phyloP scores from a whole-genome alignment of 225 moss, liverwort and hornwort genomes.

The Takakia lepidozioides region DNA sequence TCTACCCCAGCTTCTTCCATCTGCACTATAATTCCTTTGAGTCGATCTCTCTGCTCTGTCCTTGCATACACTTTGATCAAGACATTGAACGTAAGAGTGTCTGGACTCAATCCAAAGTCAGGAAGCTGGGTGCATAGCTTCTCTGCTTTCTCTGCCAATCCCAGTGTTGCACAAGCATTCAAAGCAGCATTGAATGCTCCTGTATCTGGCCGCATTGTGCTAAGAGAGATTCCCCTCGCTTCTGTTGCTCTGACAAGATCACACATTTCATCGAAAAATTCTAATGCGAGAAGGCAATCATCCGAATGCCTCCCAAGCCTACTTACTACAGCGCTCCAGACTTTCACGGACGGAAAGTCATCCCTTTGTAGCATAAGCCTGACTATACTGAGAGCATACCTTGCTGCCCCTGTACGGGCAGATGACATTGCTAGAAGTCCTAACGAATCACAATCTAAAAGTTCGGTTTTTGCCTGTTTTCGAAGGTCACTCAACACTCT shows the following conservation, averaged over 20 bases:
- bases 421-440: constrained; percentile 85
- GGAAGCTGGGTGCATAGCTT: constrained; percentile 31
- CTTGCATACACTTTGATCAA: constrained; percentile 80
- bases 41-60: constrained; percentile 38
- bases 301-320: constrained; percentile 57
- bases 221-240: constrained; percentile 2
- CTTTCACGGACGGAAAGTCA: constrained; percentile 65
- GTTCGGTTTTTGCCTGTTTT: constrained; percentile 18
- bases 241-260: constrained; percentile 10
- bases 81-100: constrained; percentile 79
- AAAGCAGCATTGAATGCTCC: constrained; percentile 85
- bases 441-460: constrained; percentile 67
- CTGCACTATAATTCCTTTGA: constrained; percentile 38
- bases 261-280: constrained; percentile 75
- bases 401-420: constrained; percentile 70
- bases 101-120: constrained; percentile 31
- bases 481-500: constrained; percentile 51
- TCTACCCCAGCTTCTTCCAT: constrained; percentile 55
- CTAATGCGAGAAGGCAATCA: constrained; percentile 63
- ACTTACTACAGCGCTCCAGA: constrained; percentile 95
- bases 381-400: constrained; percentile 62
- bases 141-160: constrained; percentile 43
- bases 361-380: constrained; percentile 59
- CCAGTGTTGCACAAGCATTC: constrained; percentile 83
- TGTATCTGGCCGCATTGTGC: constrained; percentile 46